phyloP scores from a whole-genome alignment of 2,329 filamentous ascomycete species.

The Magnaporthiopsis poae region DNA sequence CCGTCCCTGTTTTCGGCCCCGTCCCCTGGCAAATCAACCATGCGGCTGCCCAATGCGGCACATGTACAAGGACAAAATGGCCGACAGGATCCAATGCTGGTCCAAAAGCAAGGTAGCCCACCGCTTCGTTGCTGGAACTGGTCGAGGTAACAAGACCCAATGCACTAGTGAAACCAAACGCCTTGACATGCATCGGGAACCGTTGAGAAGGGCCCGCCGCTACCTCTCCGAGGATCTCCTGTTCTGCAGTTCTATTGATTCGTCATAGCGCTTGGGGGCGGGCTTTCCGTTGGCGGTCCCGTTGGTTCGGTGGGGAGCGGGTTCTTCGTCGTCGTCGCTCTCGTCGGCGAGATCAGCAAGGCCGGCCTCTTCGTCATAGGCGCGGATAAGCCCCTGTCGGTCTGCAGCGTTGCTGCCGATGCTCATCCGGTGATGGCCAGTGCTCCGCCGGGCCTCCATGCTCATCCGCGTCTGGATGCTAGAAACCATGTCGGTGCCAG shows the following conservation, averaged over 20 bases:
- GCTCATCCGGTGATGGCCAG: constrained; percentile 46
- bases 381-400: constrained; percentile 73
- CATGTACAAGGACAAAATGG: neutral
- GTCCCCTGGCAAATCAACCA: neutral
- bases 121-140: neutral
- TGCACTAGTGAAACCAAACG: neutral
- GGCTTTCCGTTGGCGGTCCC: constrained; percentile 15
- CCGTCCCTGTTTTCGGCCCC: neutral
- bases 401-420: constrained; percentile 58
- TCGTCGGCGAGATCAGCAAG: constrained; percentile 72
- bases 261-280: constrained; percentile 21
- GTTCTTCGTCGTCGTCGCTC: constrained; percentile 49
- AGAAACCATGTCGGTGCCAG: constrained; percentile 84
- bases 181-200: neutral
- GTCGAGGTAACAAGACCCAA: constrained; percentile 12
- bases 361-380: constrained; percentile 72
- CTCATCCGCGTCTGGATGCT: constrained; percentile 81
- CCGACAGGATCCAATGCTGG: neutral
- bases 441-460: constrained; percentile 80
- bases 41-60: neutral
- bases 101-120: neutral
- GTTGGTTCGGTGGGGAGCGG: constrained; percentile 28
- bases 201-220: neutral
- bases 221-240: constrained; percentile 31
- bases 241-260: constrained; percentile 39